Base-by-base conservation (phyloP, 805 yeast genomes). In the Saturnispora quitensis region DNA sequence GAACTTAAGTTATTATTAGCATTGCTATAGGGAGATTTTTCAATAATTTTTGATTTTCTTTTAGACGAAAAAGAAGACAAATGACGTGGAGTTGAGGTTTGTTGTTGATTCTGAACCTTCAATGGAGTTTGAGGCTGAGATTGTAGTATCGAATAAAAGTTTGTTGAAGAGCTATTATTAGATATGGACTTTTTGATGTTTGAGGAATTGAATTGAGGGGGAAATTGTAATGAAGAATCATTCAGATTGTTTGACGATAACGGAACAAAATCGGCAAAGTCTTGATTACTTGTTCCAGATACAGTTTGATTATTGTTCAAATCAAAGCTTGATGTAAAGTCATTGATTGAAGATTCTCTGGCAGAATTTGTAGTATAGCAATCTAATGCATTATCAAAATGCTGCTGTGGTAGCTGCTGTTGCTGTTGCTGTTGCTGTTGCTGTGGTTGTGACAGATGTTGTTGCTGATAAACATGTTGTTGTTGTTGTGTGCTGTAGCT, bases 1-100 rank as follows among this genome's bases (percentile, higher is more conserved):
- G 42, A 38, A 6, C 7, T 36, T 12, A 10, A 12, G 10, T 8
- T 18, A 40, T 24, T 40, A 13, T 40, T 22, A 45, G 58, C 56
- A 17, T 62, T 58, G 27, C 42, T 38, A 18, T 34, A 27, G 12
- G 75, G 74, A 1, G 74, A 70, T 56, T 63, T 67, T 43, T 65
- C 63, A 18, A 60, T 56, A 10, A 59, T 42, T 8, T 57, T 47
- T 40, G 51, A 52, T 47, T 62, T 60, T 43, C 56, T 53, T 43
- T 62, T 61, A 15, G 17, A 22, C 38, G 24, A 15, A 40, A 44
- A 40, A 17, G 45, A 40, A 34, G 48, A 28, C 59, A 60, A 17
- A 55, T 5, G 62, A 24, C 44, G 44, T 12, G 44, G 44, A 40
- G 44, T 40, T 5, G 31, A 40, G 60, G 2, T 63, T 57, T 20